Conservation (phyloP, 768 basidiomycete genomes). For the Xerocomellus chrysenteron region DNA sequence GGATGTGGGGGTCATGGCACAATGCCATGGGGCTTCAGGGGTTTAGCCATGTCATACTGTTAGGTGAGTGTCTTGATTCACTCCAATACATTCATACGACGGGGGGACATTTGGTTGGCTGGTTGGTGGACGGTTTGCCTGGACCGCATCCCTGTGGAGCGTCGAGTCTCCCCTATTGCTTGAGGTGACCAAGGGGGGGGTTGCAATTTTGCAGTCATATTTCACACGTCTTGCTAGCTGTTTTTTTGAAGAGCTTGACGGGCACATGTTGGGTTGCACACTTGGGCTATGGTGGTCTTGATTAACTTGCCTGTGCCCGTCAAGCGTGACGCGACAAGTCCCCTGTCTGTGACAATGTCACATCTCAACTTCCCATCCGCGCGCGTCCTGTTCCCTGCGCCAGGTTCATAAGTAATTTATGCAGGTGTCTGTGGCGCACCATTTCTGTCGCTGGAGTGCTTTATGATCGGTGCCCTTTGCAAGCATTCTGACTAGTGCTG, state of each 20-base stretch:
- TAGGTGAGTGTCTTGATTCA: constrained; percentile 34
- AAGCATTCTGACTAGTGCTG: not conserved
- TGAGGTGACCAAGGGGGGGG: not conserved
- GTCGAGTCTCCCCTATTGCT: constrained; percentile 7
- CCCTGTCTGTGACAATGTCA: constrained; percentile 32
- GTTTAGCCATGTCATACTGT: constrained; percentile 15
- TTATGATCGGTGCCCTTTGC: not conserved
- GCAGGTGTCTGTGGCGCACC: constrained; percentile 4
- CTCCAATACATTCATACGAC: constrained; percentile 24
- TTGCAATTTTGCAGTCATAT: constrained; percentile 21
- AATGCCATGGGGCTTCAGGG: not conserved
- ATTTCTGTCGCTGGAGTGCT: not conserved
- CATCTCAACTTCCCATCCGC: constrained; percentile 10
- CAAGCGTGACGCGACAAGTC: constrained; percentile 28
- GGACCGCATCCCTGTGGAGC: not conserved
- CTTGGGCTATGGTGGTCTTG: constrained; percentile 26
- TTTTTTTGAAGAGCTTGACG: constrained; percentile 22
- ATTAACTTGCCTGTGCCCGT: constrained; percentile 28
- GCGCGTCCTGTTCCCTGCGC: not conserved
- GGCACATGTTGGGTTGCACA: constrained; percentile 32
- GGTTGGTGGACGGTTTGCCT: constrained; percentile 1
- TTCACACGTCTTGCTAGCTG: constrained; percentile 28
- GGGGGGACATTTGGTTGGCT: constrained; percentile 20
- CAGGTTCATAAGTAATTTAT: not conserved
- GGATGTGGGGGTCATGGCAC: constrained; percentile 1